Base-by-base conservation (phyloP, 768 basidiomycete species). In the Nevesoporus exiguus region DNA sequence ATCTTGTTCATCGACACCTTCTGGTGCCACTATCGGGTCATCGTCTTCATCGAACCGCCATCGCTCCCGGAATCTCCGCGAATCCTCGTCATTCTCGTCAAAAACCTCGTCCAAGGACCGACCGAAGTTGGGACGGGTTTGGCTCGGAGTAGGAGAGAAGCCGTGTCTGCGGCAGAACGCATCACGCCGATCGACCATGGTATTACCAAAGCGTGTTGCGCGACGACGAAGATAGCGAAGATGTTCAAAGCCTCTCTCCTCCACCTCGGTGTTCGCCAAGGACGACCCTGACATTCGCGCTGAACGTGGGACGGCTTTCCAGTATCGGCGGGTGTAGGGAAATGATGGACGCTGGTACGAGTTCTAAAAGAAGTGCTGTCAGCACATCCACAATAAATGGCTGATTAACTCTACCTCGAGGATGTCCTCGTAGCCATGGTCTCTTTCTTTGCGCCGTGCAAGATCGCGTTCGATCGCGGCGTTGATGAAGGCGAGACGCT, bases 381-480 rank as follows among this genome's bases (percentile, higher is more conserved):
- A 64, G 45, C 25, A 34, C 17, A 13, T 14, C 36, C 0, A 10
- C 14, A 50, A 22, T 42, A 19, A 29, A 2, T 3, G 13, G 6
- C 13, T 17, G 10, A 24, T 51, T 47, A 4, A 17, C 2, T 70
- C 80, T 66, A 92, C 89, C 71, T 97, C 94, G 58, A 91, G 78
- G 49, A 78, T 76, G 65, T 98, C 94, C 61, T 96, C 94, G 86
- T 92, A 96, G 47, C 83, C 80, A 46, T 85, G 80, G 62, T 94
- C 89, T 45, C 77, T 70, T 46, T 93, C 88, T 66, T 85, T 87
- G 67, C 86, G 84, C 46, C 74, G 74, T 69, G 74, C 65, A 87
- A 69, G 42, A 76, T 75, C 64, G 86, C 89, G 66, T 88, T 80
- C 65, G 80, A 78, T 43, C 76, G 77, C 52, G 74, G 78, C 57